Evolutionary conservation across 2,329 filamentous ascomycete species (phyloP).

Genomic region (Plenodomus biglobosus): DNA sequence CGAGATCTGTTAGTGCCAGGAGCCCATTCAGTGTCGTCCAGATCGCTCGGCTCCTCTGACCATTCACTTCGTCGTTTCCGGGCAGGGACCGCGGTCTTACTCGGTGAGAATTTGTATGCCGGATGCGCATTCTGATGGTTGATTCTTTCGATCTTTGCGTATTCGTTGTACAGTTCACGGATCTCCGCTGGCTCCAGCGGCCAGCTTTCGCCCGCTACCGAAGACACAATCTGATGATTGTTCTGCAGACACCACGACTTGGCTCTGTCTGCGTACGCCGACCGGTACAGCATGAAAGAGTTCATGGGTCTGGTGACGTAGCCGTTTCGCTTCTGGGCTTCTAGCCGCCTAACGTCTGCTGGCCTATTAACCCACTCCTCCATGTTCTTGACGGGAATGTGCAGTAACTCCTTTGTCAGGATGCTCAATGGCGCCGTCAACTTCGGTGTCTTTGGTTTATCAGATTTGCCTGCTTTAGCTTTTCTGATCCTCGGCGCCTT

Average conservation of each 20-base stretch:
- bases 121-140: slow-evolving; percentile 87
- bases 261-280: slow-evolving; percentile 83
- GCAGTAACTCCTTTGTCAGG: slow-evolving; percentile 63
- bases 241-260: slow-evolving; percentile 80
- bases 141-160: slow-evolving; percentile 76
- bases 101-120: slow-evolving; percentile 90
- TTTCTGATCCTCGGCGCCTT: slow-evolving; percentile 46
- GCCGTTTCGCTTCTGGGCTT: slow-evolving; percentile 70
- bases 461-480: slow-evolving; percentile 48
- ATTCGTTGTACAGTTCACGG: slow-evolving; percentile 72
- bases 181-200: slow-evolving; percentile 73
- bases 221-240: slow-evolving; percentile 91
- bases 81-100: slow-evolving; percentile 58
- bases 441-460: slow-evolving; percentile 54
- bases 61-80: slow-evolving; percentile 53
- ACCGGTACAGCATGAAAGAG: slow-evolving; percentile 96
- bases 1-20: slow-evolving; percentile 29
- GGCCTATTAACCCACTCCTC: slow-evolving; percentile 75
- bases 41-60: slow-evolving; percentile 46
- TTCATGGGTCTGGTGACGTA: slow-evolving; percentile 94
- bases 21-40: slow-evolving; percentile 46
- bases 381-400: slow-evolving; percentile 74
- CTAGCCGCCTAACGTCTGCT: slow-evolving; percentile 63
- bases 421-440: slow-evolving; percentile 70
- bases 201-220: slow-evolving; percentile 86